phyloP scores from a whole-genome alignment of 148 eudicot genomes.

The Bassia scoparia region DNA sequence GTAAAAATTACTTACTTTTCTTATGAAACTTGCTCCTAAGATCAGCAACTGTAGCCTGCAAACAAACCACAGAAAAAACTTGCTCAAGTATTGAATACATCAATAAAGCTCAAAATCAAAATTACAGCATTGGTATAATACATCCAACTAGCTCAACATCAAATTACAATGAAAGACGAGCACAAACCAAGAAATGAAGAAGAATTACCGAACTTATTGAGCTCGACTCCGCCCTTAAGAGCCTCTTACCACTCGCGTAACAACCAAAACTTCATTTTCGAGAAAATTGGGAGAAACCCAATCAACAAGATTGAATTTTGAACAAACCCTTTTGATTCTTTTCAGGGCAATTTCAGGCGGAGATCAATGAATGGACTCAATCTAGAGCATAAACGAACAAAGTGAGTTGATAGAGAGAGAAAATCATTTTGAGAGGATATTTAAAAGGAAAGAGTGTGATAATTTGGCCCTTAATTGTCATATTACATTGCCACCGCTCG shows the following conservation, averaged over 20 bases:
- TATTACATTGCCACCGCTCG: conserved; percentile 33
- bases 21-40: conserved; percentile 81
- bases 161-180: too few species aligned
- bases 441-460: conserved; percentile 6
- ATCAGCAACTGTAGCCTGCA: conserved; percentile 87
- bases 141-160: too few species aligned
- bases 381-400: conserved; percentile 30
- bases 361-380: conserved; percentile 19
- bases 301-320: conserved; percentile 10
- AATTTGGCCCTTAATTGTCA: not conserved
- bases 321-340: conserved; percentile 26
- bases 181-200: conserved; percentile 15
- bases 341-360: not conserved
- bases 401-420: conserved; percentile 18
- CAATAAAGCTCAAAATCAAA: not conserved
- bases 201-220: conserved; percentile 61
- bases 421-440: not conserved
- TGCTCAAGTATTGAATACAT: not conserved
- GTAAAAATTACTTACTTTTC: conserved; percentile 54
- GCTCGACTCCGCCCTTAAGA: conserved; percentile 80
- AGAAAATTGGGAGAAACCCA: conserved; percentile 32
- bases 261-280: conserved; percentile 55
- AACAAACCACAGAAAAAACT: conserved; percentile 13
- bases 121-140: not conserved
- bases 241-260: conserved; percentile 72